Evolutionary conservation across 1,139 yeast genomes (phyloP).

Genomic region (Candida tropicalis): DNA sequence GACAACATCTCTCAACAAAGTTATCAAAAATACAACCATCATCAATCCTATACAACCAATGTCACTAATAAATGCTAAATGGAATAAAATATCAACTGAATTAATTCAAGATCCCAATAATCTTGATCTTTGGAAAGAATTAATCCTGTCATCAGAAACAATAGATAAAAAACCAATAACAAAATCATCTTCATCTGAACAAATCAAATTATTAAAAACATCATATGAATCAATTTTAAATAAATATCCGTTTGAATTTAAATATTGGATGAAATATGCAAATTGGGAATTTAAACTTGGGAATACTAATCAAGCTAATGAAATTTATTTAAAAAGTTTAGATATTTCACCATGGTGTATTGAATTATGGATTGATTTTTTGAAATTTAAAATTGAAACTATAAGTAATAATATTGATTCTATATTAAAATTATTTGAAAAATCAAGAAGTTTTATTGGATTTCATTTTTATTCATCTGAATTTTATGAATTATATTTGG

Average conservation of each 20-base stretch:
- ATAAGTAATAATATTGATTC: conserved; percentile 31
- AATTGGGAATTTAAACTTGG: conserved; percentile 65
- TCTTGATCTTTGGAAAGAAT: conserved; percentile 51
- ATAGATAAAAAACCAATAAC: conserved; percentile 32
- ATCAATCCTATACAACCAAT: not conserved
- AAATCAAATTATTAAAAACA: conserved; percentile 44
- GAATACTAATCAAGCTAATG: conserved; percentile 47
- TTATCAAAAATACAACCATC: not conserved
- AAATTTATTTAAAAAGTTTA: conserved; percentile 59
- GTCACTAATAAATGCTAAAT: conserved; percentile 18
- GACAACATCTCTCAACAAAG: conserved; percentile 1
- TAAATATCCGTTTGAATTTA: conserved; percentile 70
- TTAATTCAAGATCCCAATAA: conserved; percentile 47
- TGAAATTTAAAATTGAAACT: conserved; percentile 55
- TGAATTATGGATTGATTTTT: conserved; percentile 73
- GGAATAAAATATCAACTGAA: conserved; percentile 25
- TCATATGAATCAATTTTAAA: conserved; percentile 60
- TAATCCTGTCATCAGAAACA: conserved; percentile 38
- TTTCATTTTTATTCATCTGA: conserved; percentile 71
- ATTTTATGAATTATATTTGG: conserved; percentile 74
- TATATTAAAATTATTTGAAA: conserved; percentile 55
- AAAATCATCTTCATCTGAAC: conserved; percentile 44
- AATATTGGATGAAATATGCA: conserved; percentile 83
- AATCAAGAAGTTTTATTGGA: conserved; percentile 68
- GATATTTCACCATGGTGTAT: conserved; percentile 53